Base-by-base conservation (phyloP, 2,329 filamentous ascomycete genomes). In the Claviceps citrina region DNA sequence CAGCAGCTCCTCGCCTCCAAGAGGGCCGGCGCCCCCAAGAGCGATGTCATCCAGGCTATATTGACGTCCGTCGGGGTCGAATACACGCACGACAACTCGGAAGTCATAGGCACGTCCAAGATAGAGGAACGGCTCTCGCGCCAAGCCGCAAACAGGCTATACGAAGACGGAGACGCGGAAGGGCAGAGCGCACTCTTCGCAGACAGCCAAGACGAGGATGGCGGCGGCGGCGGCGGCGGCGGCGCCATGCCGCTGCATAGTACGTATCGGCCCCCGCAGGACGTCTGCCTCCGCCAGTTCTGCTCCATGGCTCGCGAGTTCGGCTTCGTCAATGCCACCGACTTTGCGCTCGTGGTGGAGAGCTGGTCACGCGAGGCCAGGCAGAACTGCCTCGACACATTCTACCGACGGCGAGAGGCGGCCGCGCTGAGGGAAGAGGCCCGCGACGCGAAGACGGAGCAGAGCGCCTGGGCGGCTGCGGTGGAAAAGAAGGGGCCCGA, bases 1-100 rank as follows among this genome's bases (percentile, higher is more conserved):
- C 48, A 62, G 46, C 52, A 60, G 36, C 38, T 54, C 24, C 43
- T 57, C 25, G 53, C 60, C 27, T 49, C 55, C 5, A 47, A 51
- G 37, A 65, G 60, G 42, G 51, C 54, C 7, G 55, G 54, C 20
- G 65, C 60, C 8, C 56, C 61, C 4, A 68, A 67, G 49, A 78
- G 70, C 35, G 84, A 96, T 51, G 80, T 84, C 0, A 72, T 96
- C 25, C 81, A 89, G 49, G 91, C 86, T 2, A 96, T 98, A 45
- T 73, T 98, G 1, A 77, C 84, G 3, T 76, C 79, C 7, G 86
- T 84, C 0, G 91, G 91, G 2, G 87, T 98, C 0, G 79, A 91
- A 53, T 98, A 98, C 57, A 93, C 86, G 0, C 91, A 98, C 54
- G 83, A 96, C 50, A 98, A 98, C 55, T 85, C 84, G 1, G 87